Base-by-base conservation (phyloP, 371 early-diverging fungal species). In the Mortierella sp. region DNA sequence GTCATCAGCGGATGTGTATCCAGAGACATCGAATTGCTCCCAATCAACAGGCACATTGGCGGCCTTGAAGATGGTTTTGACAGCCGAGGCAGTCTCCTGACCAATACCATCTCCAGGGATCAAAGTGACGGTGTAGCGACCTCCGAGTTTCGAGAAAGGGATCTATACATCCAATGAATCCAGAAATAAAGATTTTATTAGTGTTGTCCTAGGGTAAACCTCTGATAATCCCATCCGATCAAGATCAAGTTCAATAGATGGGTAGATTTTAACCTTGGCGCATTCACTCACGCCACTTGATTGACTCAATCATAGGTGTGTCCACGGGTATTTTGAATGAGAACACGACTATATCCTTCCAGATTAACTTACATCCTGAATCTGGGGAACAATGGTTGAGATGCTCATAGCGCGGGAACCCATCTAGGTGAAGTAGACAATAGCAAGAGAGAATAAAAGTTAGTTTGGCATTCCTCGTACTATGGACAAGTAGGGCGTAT, bases 31-130 rank as follows among this genome's bases (percentile, higher is more conserved):
- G 63, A 92, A 96, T 85, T 97, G 96, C 83, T 98, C 98, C 86
- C 92, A 98, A 77, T 96, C 93, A 63, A 98, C 89, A 37, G 98
- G 98, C 19, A 93, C 97, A 58, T 93, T 87, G 72, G 94, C 94
- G 17, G 96, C 97, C 76, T 88, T 89, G 86, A 98, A 98, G 64
- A 98, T 90, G 40, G 94, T 88, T 88, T 97, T 97, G 61, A 98
- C 96, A 19, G 97, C 89, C 10, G 85, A 84, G 43, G 96, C 91
- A 66, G 95, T 90, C 85, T 98, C 99, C 83, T 91, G 90, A 72
- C 99, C 99, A 70, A 98, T 92, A 84, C 99, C 99, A 85, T 98
- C 99, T 83, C 99, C 99, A 64, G 98, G 99, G 77, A 98, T 96
- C 60, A 98, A 87, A 17, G 99, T 98, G 45, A 97, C 96, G 59